Conservation (phyloP, 2,329 filamentous ascomycete genomes). For the Epichloe uncinata region DNA sequence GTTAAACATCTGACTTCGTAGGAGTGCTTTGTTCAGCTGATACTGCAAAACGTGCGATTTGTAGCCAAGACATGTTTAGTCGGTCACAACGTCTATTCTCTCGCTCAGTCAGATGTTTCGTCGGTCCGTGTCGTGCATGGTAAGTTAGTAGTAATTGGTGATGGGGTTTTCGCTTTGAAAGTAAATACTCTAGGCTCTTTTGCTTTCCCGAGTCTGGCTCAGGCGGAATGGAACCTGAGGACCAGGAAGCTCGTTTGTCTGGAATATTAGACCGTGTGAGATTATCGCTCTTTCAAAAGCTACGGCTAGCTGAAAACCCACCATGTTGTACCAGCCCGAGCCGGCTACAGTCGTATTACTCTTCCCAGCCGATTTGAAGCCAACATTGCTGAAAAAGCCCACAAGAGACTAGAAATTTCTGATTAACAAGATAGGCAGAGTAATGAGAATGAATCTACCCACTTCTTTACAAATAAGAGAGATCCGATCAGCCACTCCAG, state of each 20-base stretch:
- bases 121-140: not conserved
- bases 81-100: not conserved
- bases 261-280: not conserved
- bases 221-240: not conserved
- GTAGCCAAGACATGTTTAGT: not conserved
- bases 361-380: constrained; percentile 55
- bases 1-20: not conserved
- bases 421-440: not conserved
- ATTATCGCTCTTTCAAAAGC: not conserved
- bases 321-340: constrained; percentile 55
- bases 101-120: not conserved
- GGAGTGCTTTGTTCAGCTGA: not conserved
- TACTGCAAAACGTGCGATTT: not conserved
- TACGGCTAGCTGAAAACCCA: constrained; percentile 22
- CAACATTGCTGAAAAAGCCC: constrained; percentile 61
- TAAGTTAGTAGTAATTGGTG: not conserved
- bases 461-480: constrained; percentile 57
- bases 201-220: not conserved
- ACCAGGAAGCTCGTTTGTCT: constrained; percentile 2
- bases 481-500: constrained; percentile 56
- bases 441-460: not conserved
- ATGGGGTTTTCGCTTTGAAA: not conserved
- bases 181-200: not conserved
- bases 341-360: constrained; percentile 63
- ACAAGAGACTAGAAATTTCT: constrained; percentile 41